Base-by-base conservation (phyloP, 495 filamentous ascomycete species). In the Hypoxylon perforatum region DNA sequence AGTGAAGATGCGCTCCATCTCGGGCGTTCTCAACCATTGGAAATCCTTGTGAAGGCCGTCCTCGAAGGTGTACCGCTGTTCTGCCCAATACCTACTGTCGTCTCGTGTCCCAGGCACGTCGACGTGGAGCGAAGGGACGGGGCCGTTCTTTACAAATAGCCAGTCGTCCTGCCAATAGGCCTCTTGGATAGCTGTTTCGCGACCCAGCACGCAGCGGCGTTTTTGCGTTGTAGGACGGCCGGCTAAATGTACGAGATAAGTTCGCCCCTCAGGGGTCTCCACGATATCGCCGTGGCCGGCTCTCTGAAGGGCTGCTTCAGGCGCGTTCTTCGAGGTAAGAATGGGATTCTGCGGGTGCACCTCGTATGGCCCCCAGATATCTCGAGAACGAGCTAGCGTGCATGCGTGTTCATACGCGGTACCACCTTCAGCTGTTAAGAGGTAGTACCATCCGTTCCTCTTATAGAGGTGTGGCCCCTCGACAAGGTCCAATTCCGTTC, bases 381-480 rank as follows among this genome's bases (percentile, higher is more conserved):
- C 76, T 23, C 76, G 77, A 1, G 85, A 84, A 10, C 87, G 80
- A 0, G 82, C 81, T 3, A 88, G 73, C 10, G 84, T 85, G 41
- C 76, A 76, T 3, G 81, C 81, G 57, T 90, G 88, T 9, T 82
- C 73, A 52, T 84, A 82, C 3, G 79, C 87, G 1, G 87, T 90
- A 3, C 88, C 88, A 1, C 86, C 88, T 61, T 91, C 88, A 2
- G 84, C 86, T 22, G 84, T 86, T 12, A 84, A 63, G 3, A 88
- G 78, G 64, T 87, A 88, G 67, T 87, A 88, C 65, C 74, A 86
- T 10, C 79, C 82, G 66, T 85, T 81, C 45, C 80, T 76, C 75
- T 82, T 83, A 66, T 85, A 86, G 10, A 88, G 72, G 70, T 90
- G 88, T 10, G 88, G 86, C 1, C 83, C 88, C 69, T 91, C 88